Base-by-base conservation (phyloP, 345 rosid species). In the Aquilaria yunnanensis region DNA sequence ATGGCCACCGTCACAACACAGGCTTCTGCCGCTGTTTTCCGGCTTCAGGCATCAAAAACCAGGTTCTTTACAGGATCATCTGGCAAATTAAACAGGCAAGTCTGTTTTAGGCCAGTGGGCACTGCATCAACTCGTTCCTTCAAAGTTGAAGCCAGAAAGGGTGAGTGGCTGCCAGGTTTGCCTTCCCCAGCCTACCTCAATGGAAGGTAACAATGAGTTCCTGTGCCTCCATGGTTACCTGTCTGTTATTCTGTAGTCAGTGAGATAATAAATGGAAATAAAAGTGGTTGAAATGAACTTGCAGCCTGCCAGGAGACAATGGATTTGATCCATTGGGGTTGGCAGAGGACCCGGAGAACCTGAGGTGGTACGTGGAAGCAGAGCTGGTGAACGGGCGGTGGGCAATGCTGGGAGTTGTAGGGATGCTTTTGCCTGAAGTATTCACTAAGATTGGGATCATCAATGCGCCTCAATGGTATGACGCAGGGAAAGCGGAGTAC, bases 381-480 rank as follows among this genome's bases (percentile, higher is more conserved):
- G 97, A 93, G 90, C 92, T 93, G 1, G 98, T 93, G 56, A 93
- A 93, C 32, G 66, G 83, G 2, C 76, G 98, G 0, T 93, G 98
- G 98, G 98, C 98, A 0, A 93, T 93, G 98, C 75, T 93, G 69
- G 98, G 98, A 0, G 98, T 93, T 14, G 89, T 62, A 3, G 98
- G 98, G 47, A 93, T 93, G 97, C 74, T 93, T 48, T 66, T 93
- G 72, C 98, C 97, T 0, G 95, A 93, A 75, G 96, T 93, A 47
- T 90, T 93, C 77, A 93, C 97, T 2, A 83, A 85, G 78, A 69
- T 86, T 34, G 98, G 97, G 32, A 80, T 93, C 64, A 75, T 88
- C 14, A 84, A 86, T 49, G 94, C 14, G 57, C 98, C 97, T 2
- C 48, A 81, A 47, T 93, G 98, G 98, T 93, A 77, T 5, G 90